phyloP scores from a whole-genome alignment of 768 basidiomycete species.

The Pholiota conissans region DNA sequence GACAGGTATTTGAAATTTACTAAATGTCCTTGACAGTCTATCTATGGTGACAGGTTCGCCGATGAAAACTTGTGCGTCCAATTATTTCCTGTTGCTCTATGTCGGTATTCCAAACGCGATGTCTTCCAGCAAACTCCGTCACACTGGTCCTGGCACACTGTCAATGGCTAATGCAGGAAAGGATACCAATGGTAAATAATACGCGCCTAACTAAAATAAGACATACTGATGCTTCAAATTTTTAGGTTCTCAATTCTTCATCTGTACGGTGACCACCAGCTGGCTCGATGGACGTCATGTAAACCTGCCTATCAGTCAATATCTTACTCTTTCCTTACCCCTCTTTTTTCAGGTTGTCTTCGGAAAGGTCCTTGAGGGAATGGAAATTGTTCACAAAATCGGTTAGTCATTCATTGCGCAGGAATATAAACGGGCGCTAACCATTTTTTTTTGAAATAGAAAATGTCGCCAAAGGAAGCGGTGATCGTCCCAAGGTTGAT shows the following conservation, averaged over 20 bases:
- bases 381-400: conserved; percentile 80
- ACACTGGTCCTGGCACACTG: conserved; percentile 83
- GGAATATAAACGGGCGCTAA: neutral
- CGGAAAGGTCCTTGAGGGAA: conserved; percentile 88
- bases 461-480: conserved; percentile 64
- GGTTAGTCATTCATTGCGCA: conserved; percentile 42
- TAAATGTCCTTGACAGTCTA: conserved; percentile 54
- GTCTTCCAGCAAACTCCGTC: conserved; percentile 82
- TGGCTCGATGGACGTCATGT: conserved; percentile 94
- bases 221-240: conserved; percentile 8
- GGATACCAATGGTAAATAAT: conserved; percentile 80
- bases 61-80: conserved; percentile 91
- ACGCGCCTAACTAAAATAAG: neutral
- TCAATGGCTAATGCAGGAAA: conserved; percentile 95
- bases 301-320: conserved; percentile 19
- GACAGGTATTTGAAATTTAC: neutral
- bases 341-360: conserved; percentile 73
- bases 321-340: neutral
- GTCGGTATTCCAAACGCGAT: conserved; percentile 1
- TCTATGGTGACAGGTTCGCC: conserved; percentile 87
- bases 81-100: neutral
- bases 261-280: conserved; percentile 81
- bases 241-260: conserved; percentile 92
- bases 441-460: conserved; percentile 58
- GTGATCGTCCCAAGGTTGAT: conserved; percentile 75